Evolutionary conservation across 192 early-diverging fungal genomes (phyloP).

Genomic region (Backusella luteola): DNA sequence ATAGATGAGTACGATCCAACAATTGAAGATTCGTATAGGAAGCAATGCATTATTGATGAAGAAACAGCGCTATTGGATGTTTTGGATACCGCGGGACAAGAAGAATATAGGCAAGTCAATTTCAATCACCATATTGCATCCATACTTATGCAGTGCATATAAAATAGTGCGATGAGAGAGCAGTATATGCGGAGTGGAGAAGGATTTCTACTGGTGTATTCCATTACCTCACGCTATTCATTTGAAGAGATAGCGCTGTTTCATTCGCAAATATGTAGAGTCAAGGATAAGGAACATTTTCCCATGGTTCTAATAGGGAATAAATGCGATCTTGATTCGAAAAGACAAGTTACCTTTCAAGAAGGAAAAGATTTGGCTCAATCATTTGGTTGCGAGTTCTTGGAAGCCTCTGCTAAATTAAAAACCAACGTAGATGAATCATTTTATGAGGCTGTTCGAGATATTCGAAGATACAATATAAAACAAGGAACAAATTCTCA

Average conservation of each 20-base stretch:
- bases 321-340: constrained; percentile 78
- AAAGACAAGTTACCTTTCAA: constrained; percentile 55
- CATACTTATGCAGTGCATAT: not conserved
- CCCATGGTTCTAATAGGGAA: constrained; percentile 86
- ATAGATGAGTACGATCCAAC: constrained; percentile 94
- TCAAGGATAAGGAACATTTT: constrained; percentile 76
- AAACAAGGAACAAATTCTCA: constrained; percentile 41
- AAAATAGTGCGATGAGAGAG: constrained; percentile 50
- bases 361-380: constrained; percentile 59
- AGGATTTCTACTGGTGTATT: constrained; percentile 84
- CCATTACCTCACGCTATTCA: constrained; percentile 66
- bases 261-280: constrained; percentile 69
- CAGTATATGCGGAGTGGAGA: constrained; percentile 84
- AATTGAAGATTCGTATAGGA: constrained; percentile 98
- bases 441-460: constrained; percentile 63
- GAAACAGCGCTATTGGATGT: constrained; percentile 88
- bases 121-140: not conserved
- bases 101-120: constrained; percentile 66
- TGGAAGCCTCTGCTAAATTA: constrained; percentile 55
- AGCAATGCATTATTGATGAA: constrained; percentile 92
- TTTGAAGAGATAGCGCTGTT: constrained; percentile 76
- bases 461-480: constrained; percentile 78
- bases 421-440: constrained; percentile 30
- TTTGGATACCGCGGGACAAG: constrained; percentile 94
- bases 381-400: constrained; percentile 54